Evolutionary conservation across 345 rosid species (phyloP), one percentile per base, ranked within the genome.

Genomic region (Dipteronia sinensis): DNA sequence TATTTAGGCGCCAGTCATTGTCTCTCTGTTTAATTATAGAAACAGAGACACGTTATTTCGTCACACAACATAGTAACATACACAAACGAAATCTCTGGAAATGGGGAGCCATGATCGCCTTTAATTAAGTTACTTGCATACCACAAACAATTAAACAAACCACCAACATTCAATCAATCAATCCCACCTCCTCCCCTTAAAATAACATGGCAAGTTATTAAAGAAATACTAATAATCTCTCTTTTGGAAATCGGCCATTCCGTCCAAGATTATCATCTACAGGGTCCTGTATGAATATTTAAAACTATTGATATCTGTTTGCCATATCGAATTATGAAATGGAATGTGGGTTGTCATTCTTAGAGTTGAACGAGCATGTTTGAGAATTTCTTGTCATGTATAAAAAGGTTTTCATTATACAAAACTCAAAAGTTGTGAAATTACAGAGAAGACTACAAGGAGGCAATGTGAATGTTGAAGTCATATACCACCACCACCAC

Each of bases 1-100:
- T 2, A 38, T 8, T 46, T 76, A 73, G 10, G 20, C 69, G 55
- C 73, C 56, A 53, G 78, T 73, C 80, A 69, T 63, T 20, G 71
- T 80, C 78, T 29, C 47, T 12, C 3, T n/a, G 27, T 5, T 17
- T 49, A n/a, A 56, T 56, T n/a, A 56, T n/a, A 56, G 38, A 34
- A 34, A 34, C 9, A 17, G n/a, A 7, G 10, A 56, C 62, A 56
- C 62, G 62, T 56, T 56, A 22, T 56, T 56, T 56, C 25, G 62
- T 56, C 20, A 55, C 61, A 17, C 22, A 34, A 34, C 38, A 4
- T 34, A 34, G 38, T 27, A 27, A 27, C 27, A 27, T 27, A 27
- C n/a, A 19, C 5, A 56, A 56, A n/a, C 23, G 25, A 59, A 59
- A 20, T 59, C 64, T 59, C 64, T 59, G 64, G 64, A 20, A 58